Base-by-base conservation (phyloP, 768 basidiomycete species). In the Suillus decipiens region DNA sequence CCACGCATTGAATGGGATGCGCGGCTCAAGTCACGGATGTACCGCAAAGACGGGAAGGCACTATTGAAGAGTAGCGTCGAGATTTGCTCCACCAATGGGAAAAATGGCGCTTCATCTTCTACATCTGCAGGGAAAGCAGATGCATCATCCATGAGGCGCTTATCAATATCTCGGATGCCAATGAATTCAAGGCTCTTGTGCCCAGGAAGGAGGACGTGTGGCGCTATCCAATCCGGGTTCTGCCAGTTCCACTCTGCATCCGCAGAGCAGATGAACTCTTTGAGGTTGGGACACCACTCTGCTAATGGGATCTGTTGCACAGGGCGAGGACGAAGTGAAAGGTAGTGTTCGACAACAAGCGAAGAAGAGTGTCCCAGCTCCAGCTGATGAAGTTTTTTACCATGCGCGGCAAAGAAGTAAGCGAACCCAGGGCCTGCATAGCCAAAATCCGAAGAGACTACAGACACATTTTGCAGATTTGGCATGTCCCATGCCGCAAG, bases 221-320 rank as follows among this genome's bases (percentile, higher is more conserved):
- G 89, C 15, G 90, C 88, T 68, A 91, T 90, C 90, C 89, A 91
- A 70, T 92, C 89, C 0, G 90, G 90, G 59, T 78, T 81, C 67
- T 86, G 81, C 90, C 90, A 91, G 65, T 90, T 88, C 90, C 90
- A 92, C 68, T 89, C 89, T 1, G 89, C 89, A 64, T 91, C 89
- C 1, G 90, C 89, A 50, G 82, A 84, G 70, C 89, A 90, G 56
- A 92, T 87, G 71, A 92, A 88, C 68, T 89, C 82, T 39, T 76
- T 77, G 42, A 92, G 77, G 66, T 87, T 86, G 0, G 90, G 90
- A 66, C 88, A 89, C 86, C 86, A 89, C 19, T 79, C 78, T n/a
- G 85, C 86, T 7, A 91, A 79, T 5, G 83, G 83, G 19, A 86
- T 77, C 43, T 71, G 70, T 55, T 72, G 72, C 48, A 65, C 68